Base-by-base conservation (phyloP, 2,329 filamentous ascomycete species). In the Coccinonectria pachysandricola region DNA sequence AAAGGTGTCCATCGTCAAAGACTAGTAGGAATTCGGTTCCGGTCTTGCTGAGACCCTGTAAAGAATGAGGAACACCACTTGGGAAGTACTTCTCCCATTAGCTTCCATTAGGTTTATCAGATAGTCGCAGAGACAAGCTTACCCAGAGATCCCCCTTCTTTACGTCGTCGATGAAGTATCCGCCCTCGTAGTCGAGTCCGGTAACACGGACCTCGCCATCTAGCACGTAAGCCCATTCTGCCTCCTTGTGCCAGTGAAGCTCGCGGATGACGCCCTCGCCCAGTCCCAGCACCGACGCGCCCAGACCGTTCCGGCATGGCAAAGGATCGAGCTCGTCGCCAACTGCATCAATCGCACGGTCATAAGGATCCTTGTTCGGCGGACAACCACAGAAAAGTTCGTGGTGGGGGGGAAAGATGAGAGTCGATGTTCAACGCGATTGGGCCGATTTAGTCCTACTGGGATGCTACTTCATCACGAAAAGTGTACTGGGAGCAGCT, bases 221-320 rank as follows among this genome's bases (percentile, higher is more conserved):
- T 1, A 85, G 66, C 3, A 85, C 74, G 36, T 79, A 84, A 0
- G 76, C 77, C 79, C 80, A 85, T 46, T 86, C 80, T 19, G 77
- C 79, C 49, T 83, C 76, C 42, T 80, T 82, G 60, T 86, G 80
- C 80, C 80, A 86, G 48, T 86, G 80, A 7, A 86, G 62, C 50
- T 86, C 80, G 15, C 80, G 75, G 40, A 82, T 82, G 16, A 77
- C 79, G 18, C 79, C 78, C 36, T 71, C 57, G 19, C 77, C 79
- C 3, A 86, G 80, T 0, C 79, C 79, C 12, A 83, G 56, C 9
- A 84, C 70, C 7, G 68, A 73, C 10, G 75, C 65, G 12, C 79
- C 79, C 13, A 71, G 46, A 13, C 75, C 75, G 45, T 76, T 76
- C 17, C 73, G 64, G 49, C 61, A 75, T 1, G 79, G 79, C 28